Conservation (phyloP, 176 grass and related monocot species). For the Avena sativa region DNA sequence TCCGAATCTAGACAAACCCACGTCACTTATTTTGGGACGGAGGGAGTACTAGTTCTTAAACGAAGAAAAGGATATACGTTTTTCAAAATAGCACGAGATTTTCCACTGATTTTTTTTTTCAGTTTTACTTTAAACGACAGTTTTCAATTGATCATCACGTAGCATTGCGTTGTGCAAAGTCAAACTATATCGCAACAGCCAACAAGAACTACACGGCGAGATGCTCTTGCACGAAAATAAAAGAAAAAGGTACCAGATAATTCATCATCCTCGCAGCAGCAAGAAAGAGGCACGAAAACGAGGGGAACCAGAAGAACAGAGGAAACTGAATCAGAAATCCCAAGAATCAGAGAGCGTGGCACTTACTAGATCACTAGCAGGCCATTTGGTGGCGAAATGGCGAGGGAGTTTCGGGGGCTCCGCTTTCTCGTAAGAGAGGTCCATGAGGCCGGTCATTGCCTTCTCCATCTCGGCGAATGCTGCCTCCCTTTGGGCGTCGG, state of each 20-base stretch:
- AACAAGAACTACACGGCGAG: constrained; percentile 11
- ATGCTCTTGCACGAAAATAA: constrained; percentile 15
- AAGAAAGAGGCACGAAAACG: constrained; percentile 6
- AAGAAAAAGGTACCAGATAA: constrained; percentile 9
- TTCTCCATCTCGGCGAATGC: constrained; percentile 41
- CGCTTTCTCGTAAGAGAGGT: constrained; percentile 29
- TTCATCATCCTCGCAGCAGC: constrained; percentile 3
- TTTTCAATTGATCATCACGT: neutral
- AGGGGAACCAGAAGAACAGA: constrained; percentile 7
- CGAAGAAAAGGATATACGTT: neutral
- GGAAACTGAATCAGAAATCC: constrained; percentile 30
- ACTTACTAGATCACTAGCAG: constrained; percentile 36
- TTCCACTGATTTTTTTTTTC: neutral
- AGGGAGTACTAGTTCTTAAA: neutral
- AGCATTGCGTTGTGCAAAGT: constrained; percentile 8
- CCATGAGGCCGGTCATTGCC: constrained; percentile 50
- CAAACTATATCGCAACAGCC: neutral
- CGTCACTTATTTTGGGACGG: no score
- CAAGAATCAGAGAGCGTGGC: constrained; percentile 34
- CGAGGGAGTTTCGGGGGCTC: constrained; percentile 36
- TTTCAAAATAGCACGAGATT: neutral
- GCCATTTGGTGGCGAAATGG: constrained; percentile 40
- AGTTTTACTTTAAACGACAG: neutral
- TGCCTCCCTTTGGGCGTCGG: constrained; percentile 13
- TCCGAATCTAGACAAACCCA: no score